Evolutionary conservation across 1,284 basidiomycete species (phyloP).

Genomic region (Taiwanofungus camphoratus): DNA sequence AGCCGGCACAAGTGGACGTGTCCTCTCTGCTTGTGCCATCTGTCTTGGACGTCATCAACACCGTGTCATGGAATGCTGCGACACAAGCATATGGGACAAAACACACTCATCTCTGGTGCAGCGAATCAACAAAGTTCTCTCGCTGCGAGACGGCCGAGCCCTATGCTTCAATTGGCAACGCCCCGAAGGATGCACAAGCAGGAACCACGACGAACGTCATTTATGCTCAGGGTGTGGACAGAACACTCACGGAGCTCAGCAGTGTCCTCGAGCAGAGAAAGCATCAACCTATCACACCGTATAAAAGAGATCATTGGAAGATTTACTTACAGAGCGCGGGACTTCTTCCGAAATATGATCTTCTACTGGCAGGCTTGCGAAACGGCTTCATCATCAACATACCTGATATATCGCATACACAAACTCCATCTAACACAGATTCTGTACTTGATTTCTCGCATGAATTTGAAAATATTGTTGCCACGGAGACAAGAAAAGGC

Average conservation of each 20-base stretch:
- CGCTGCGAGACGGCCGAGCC: slow-evolving; percentile 1
- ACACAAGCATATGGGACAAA: slow-evolving; percentile 12
- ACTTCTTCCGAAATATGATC: slow-evolving; percentile 18
- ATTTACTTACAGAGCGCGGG: slow-evolving; percentile 9
- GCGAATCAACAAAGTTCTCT: slow-evolving; percentile 8
- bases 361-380: background rate
- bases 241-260: slow-evolving; percentile 17
- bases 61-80: slow-evolving; percentile 13
- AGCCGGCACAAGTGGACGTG: background rate
- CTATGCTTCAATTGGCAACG: slow-evolving; percentile 21
- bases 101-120: slow-evolving; percentile 4
- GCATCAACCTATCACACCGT: slow-evolving; percentile 15
- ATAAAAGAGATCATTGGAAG: slow-evolving; percentile 21
- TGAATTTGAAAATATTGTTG: slow-evolving; percentile 12
- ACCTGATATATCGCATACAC: slow-evolving; percentile 15
- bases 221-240: slow-evolving; percentile 25
- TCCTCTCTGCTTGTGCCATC: slow-evolving; percentile 16
- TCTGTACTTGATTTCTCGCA: slow-evolving; percentile 8
- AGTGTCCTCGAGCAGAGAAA: slow-evolving; percentile 21
- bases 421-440: slow-evolving; percentile 22
- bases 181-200: slow-evolving; percentile 9
- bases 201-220: slow-evolving; percentile 12
- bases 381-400: background rate
- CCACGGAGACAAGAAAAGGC: slow-evolving; percentile 18
- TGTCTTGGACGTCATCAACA: slow-evolving; percentile 21